Evolutionary conservation across 1,284 basidiomycete species (phyloP).

Genomic region (Trichosporon coremiiforme): DNA sequence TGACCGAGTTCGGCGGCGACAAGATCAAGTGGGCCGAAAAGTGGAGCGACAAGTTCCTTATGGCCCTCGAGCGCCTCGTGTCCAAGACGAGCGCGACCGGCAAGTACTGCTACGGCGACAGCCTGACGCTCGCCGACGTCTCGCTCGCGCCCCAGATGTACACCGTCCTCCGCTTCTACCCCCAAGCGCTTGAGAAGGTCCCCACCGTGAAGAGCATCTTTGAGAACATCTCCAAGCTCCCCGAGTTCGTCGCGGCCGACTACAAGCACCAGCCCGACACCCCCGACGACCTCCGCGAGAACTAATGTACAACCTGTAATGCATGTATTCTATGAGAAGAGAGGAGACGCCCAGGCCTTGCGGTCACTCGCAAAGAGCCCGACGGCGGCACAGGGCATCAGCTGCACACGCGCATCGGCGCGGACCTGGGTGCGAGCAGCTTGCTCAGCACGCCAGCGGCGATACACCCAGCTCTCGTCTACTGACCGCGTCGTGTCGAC

Average conservation of each 20-base stretch:
- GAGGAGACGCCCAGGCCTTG: neutral
- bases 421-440: neutral
- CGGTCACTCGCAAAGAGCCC: neutral
- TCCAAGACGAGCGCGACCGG: slow-evolving; percentile 15
- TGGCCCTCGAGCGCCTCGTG: slow-evolving; percentile 28
- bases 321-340: slow-evolving; percentile 13
- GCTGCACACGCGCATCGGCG: neutral
- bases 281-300: slow-evolving; percentile 27
- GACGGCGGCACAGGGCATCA: neutral
- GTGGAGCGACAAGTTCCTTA: slow-evolving; percentile 12
- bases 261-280: slow-evolving; percentile 35
- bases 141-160: slow-evolving; percentile 29
- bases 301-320: neutral
- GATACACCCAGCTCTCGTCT: neutral
- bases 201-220: slow-evolving; percentile 25
- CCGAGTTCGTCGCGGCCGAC: slow-evolving; percentile 30
- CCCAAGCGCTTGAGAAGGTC: slow-evolving; percentile 18
- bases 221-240: slow-evolving; percentile 25
- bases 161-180: slow-evolving; percentile 26
- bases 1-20: slow-evolving; percentile 25
- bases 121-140: slow-evolving; percentile 28
- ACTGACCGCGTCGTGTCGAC: neutral
- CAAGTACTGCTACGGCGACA: slow-evolving; percentile 29
- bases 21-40: slow-evolving; percentile 25
- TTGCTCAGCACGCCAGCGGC: neutral